A percentile compares a stretch with the other conserved stretches of the same genome.
These are phyloP conservation scores for Alternaria sp. DNA, from an alignment of 2,329 filamentous ascomycete species.

Conservation along the genomic window DNA sequence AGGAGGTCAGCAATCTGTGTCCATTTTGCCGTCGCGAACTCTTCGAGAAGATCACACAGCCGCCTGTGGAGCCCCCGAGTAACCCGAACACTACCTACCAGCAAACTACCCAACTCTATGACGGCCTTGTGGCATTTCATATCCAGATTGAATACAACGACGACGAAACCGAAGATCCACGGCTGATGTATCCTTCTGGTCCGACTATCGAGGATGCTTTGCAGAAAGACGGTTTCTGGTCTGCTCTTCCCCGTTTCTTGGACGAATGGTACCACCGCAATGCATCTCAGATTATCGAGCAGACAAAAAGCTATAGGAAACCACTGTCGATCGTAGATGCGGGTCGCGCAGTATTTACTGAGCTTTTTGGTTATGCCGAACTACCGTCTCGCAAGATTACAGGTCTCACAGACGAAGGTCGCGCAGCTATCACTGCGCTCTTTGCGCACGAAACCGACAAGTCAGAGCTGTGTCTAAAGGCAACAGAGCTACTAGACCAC, in stretches of 20 bases:
- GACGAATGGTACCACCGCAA: background rate
- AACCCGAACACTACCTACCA: background rate
- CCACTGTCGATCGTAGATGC: background rate
- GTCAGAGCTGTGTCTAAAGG: background rate
- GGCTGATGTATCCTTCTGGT: background rate
- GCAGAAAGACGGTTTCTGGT: background rate
- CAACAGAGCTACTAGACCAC: background rate
- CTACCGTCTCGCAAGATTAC: background rate
- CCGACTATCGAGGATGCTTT: background rate
- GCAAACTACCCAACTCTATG: background rate
- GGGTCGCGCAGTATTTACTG: background rate
- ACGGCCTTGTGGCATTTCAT: background rate
- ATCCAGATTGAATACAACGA: background rate
- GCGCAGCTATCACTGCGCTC: background rate
- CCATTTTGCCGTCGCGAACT: background rate
- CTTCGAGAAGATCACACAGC: background rate
- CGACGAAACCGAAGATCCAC: background rate
- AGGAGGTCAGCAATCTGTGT: background rate
- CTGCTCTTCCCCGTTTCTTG: background rate
- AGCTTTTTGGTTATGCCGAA: fast-evolving
- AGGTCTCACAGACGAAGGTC: background rate
- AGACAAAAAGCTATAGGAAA: background rate
- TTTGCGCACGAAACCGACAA: background rate
- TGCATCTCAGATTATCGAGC: background rate
- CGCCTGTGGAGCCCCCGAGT: background rate